Evolutionary conservation across 2,329 filamentous ascomycete genomes (phyloP).

Genomic region (Colletotrichum sp.): DNA sequence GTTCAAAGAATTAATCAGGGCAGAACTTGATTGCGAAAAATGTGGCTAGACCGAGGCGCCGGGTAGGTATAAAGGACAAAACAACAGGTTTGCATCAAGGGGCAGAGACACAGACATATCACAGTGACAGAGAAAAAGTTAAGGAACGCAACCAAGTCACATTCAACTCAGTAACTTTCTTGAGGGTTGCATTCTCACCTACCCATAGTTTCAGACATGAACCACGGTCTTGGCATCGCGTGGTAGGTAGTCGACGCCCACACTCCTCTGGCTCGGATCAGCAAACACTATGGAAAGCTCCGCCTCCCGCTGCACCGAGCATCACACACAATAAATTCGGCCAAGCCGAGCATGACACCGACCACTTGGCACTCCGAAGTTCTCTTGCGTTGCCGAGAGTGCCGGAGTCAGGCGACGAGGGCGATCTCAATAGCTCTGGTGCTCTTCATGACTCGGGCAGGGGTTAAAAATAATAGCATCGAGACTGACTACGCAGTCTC

Average conservation of each 20-base stretch:
- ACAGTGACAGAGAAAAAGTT: not conserved
- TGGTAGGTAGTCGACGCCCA: not conserved
- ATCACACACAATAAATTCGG: not conserved
- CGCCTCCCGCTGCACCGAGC: not conserved
- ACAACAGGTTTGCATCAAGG: not conserved
- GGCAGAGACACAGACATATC: not conserved
- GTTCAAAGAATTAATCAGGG: not conserved
- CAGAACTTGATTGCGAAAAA: not conserved
- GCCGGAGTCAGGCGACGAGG: not conserved
- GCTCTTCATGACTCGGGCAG: not conserved
- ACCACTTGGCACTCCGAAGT: not conserved
- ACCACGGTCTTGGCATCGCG: not conserved
- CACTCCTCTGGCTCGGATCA: not conserved
- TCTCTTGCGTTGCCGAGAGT: not conserved
- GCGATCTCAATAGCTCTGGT: not conserved
- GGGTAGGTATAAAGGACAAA: not conserved
- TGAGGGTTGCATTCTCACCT: not conserved
- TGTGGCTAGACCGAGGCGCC: not conserved
- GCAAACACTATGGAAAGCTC: not conserved
- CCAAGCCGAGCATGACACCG: not conserved
- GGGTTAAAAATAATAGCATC: not conserved
- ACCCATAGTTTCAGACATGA: not conserved
- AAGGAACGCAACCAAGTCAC: not conserved
- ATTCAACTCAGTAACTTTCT: not conserved
- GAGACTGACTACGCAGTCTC: not conserved